Base-by-base conservation (phyloP, 441 rosid genomes). In the Aleurites moluccanus region DNA sequence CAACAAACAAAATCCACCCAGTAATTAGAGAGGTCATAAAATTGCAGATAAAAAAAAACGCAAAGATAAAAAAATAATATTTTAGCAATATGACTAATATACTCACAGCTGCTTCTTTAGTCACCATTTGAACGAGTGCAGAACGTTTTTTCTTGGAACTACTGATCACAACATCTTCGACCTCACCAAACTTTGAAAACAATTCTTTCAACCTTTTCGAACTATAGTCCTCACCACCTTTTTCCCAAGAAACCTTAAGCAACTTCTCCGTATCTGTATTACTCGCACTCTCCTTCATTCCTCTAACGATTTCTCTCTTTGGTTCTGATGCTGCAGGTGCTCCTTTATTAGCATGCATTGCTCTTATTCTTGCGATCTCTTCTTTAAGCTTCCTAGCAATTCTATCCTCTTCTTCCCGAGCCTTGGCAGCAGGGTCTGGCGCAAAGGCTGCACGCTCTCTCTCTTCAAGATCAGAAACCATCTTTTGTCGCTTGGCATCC, bases 161-260 rank as follows among this genome's bases (percentile, higher is more conserved):
- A 77, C 80, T 85, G 2, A 88, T 88, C 25, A 94, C 93, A 11
- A 94, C 85, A 76, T 94, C 98, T 79, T 94, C 96, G 64, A 94
- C 97, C 38, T 65, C 77, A 55, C 98, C 99, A 87, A 94, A 90
- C 80, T 76, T 79, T 0, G 91, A 87, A 81, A 94, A 90, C 64
- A 91, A 49, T 73, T 88, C 85, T 78, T 81, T 88, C 44, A 91
- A 79, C 83, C 87, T 89, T 77, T 79, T 86, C 0, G 90, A 86
- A 4, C 84, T 77, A 70, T 95, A 93, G 56, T 83, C 97, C 69
- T 84, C 84, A 47, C 97, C 97, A 50, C 42, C 27, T 74, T 70
- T 86, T 73, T 91, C 93, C 99, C 99, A 95, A 2, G 95, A 86
- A 75, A 90, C 98, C 77, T 90, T 89, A 74, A 95, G 90, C 80